These are phyloP conservation scores for Rhododendron vialii DNA, from an alignment of 148 eudicot species.

Conservation along the genomic window DNA sequence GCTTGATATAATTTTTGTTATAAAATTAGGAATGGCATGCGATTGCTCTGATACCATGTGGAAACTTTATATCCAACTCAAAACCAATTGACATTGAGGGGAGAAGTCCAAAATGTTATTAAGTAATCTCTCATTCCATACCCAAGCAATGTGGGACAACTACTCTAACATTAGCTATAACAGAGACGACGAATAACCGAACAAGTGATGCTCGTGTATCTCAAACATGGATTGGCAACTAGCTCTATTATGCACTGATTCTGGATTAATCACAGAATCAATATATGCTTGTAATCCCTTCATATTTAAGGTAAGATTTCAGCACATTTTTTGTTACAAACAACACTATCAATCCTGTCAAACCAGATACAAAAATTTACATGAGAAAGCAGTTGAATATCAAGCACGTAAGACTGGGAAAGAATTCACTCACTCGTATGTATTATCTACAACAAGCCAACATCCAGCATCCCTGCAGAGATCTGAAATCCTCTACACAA, in stretches of 20 bases:
- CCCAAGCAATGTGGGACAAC: background rate
- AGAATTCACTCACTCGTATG: slow-evolving; percentile 81
- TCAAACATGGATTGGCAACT: background rate
- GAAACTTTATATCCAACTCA: background rate
- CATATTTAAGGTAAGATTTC: background rate
- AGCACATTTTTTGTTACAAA: background rate
- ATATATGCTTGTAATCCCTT: background rate
- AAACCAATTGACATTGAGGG: background rate
- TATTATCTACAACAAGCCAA: slow-evolving; percentile 98
- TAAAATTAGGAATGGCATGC: background rate
- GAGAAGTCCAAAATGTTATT: background rate
- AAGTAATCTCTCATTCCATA: background rate
- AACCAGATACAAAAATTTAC: background rate
- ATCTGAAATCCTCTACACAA: slow-evolving; percentile 78
- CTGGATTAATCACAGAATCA: background rate
- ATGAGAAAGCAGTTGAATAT: background rate
- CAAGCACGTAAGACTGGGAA: background rate
- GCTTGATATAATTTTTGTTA: background rate
- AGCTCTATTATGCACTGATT: background rate
- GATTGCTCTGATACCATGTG: background rate
- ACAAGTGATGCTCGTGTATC: background rate
- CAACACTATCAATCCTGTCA: background rate
- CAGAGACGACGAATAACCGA: background rate
- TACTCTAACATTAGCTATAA: background rate
- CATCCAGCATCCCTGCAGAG: slow-evolving; percentile 79